Evolutionary conservation across 1,139 yeast genomes (phyloP).

Genomic region (Debaryomyces singareniensis): DNA sequence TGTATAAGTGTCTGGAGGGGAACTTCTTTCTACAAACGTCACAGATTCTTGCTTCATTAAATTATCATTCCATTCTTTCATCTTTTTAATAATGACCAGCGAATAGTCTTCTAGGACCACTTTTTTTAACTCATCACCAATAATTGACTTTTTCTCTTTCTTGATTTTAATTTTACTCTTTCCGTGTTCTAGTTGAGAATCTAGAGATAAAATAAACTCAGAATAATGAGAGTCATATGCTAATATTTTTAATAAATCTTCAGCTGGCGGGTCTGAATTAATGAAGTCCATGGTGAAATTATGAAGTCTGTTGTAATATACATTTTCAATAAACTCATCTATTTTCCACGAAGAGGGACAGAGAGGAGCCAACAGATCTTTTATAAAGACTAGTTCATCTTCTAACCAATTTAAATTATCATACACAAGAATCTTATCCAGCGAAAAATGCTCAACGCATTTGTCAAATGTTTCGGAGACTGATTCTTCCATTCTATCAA

Average conservation of each 20-base stretch:
- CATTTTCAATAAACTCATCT: conserved; percentile 52
- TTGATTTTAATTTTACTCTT: conserved; percentile 36
- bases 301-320: conserved; percentile 66
- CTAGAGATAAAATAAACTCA: conserved; percentile 26
- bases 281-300: conserved; percentile 56
- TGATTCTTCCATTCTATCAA: conserved; percentile 52
- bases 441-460: conserved; percentile 52
- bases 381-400: conserved; percentile 66
- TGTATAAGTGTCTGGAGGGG: conserved; percentile 60
- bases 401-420: conserved; percentile 80
- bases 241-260: conserved; percentile 55
- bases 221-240: conserved; percentile 70
- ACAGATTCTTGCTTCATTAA: conserved; percentile 59
- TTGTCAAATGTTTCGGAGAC: conserved; percentile 62
- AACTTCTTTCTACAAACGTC: conserved; percentile 53
- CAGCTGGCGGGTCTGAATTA: conserved; percentile 68
- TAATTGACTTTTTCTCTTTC: conserved; percentile 41
- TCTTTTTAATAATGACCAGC: conserved; percentile 58
- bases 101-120: conserved; percentile 66
- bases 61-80: conserved; percentile 76
- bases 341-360: conserved; percentile 73
- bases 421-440: conserved; percentile 52
- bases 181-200: conserved; percentile 9
- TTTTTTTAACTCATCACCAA: conserved; percentile 66
- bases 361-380: conserved; percentile 49